These are phyloP conservation scores for Dicorynia guianensis DNA, from an alignment of 306 rosid genomes.

Conservation along the genomic window DNA sequence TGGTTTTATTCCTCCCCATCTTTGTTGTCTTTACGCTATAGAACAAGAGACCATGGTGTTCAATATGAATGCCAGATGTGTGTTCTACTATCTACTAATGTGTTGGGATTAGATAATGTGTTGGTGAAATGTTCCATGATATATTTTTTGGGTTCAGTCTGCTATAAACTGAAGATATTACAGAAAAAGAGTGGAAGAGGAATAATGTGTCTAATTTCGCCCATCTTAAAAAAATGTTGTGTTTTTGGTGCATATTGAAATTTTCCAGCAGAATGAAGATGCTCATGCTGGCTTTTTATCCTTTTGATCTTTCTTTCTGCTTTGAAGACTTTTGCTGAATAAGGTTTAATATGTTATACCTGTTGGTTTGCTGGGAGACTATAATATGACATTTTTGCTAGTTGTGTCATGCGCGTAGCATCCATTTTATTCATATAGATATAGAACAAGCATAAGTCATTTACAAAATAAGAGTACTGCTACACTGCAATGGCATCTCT, in stretches of 20 bases:
- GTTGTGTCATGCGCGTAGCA: neutral
- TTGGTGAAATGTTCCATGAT: constrained; percentile 13
- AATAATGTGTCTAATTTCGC: neutral
- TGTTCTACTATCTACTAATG: neutral
- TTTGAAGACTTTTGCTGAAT: neutral
- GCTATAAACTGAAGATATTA: neutral
- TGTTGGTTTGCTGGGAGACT: constrained; percentile 7
- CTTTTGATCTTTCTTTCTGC: neutral
- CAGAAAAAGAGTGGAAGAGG: constrained; percentile 22
- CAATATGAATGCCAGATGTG: constrained; percentile 18
- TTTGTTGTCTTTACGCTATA: neutral
- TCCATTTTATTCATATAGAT: neutral
- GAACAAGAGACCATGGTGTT: constrained; percentile 3
- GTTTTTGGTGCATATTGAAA: constrained; percentile 22
- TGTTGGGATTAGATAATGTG: neutral
- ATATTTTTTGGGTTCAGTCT: neutral
- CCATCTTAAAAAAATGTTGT: neutral
- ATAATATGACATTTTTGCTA: constrained; percentile 18
- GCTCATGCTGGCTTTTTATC: neutral
- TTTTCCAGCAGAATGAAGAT: neutral
- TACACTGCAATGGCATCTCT: constrained; percentile 14
- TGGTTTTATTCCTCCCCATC: neutral
- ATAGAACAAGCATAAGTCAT: neutral
- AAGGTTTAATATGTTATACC: neutral
- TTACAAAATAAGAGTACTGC: neutral